Evolutionary conservation across 495 filamentous ascomycete genomes (phyloP).

Genomic region (Penicillium antarcticum): DNA sequence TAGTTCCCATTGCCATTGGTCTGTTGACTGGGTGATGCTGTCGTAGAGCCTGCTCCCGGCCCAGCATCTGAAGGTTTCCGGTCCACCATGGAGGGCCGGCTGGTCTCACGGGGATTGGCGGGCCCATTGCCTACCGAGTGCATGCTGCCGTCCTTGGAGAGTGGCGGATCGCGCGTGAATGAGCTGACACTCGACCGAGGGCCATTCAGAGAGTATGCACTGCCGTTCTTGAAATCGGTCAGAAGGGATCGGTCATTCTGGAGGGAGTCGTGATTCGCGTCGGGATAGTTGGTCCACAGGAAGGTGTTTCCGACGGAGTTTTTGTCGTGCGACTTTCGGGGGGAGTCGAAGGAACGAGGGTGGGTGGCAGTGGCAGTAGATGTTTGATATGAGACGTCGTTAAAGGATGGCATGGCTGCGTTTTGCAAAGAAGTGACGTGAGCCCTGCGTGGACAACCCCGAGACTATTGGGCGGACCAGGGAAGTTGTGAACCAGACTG

Average conservation of each 20-base stretch:
- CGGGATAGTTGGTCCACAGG: conserved; percentile 47
- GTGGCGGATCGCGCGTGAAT: conserved; percentile 45
- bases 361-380: conserved; percentile 27
- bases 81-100: conserved; percentile 36
- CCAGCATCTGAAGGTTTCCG: conserved; percentile 33
- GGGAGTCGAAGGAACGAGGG: conserved; percentile 37
- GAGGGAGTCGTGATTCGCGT: conserved; percentile 33
- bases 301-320: conserved; percentile 45
- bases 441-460: conserved; percentile 30
- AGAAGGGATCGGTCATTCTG: conserved; percentile 36
- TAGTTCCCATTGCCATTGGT: conserved; percentile 31
- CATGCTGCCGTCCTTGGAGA: conserved; percentile 52
- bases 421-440: conserved; percentile 27
- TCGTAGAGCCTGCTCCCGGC: conserved; percentile 28
- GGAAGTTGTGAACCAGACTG: conserved; percentile 20
- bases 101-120: conserved; percentile 35
- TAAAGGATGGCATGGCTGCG: conserved; percentile 42
- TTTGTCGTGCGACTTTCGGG: conserved; percentile 46
- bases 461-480: conserved; percentile 23
- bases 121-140: conserved; percentile 48
- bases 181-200: conserved; percentile 47
- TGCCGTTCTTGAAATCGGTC: conserved; percentile 39
- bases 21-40: conserved; percentile 28
- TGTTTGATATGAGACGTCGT: conserved; percentile 34
- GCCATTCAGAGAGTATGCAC: conserved; percentile 45